phyloP scores from a whole-genome alignment of 2,329 filamentous ascomycete genomes.

The Fusarium setosum region DNA sequence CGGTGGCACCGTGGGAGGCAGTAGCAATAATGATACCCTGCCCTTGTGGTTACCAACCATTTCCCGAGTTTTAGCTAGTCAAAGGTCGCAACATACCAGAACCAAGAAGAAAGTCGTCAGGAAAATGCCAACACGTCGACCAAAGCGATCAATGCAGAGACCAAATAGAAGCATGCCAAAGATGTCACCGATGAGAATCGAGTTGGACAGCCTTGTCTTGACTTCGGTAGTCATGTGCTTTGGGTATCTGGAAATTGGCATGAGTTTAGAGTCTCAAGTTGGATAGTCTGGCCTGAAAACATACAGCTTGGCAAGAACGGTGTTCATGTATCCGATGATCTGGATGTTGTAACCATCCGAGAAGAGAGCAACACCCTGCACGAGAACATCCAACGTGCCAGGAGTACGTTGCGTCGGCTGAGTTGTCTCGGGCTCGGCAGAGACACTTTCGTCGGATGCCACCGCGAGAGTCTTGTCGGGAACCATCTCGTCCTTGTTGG shows the following conservation, averaged over 20 bases:
- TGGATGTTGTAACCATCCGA: constrained; percentile 10
- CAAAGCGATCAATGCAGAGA: constrained; percentile 5
- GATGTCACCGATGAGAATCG: constrained; percentile 2
- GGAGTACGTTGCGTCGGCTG: neutral
- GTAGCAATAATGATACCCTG: constrained; percentile 53
- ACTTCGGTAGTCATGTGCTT: neutral
- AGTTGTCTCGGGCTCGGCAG: neutral
- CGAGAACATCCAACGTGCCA: neutral
- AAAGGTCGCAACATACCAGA: neutral
- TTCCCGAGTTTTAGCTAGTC: neutral
- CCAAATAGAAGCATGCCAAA: constrained; percentile 8
- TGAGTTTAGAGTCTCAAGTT: neutral
- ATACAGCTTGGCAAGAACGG: neutral
- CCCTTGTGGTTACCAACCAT: neutral
- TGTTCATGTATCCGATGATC: constrained; percentile 10
- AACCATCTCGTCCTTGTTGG: neutral
- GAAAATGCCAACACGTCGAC: constrained; percentile 3
- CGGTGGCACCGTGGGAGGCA: constrained; percentile 57
- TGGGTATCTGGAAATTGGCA: neutral
- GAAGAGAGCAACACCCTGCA: constrained; percentile 4
- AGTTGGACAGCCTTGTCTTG: constrained; percentile 4
- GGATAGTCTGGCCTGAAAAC: neutral
- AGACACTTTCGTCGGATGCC: constrained; percentile 3
- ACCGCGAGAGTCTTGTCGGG: constrained; percentile 2
- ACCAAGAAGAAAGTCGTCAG: constrained; percentile 7